Conservation (phyloP, 2,329 filamentous ascomycete genomes). For the Exophiala sideris region DNA sequence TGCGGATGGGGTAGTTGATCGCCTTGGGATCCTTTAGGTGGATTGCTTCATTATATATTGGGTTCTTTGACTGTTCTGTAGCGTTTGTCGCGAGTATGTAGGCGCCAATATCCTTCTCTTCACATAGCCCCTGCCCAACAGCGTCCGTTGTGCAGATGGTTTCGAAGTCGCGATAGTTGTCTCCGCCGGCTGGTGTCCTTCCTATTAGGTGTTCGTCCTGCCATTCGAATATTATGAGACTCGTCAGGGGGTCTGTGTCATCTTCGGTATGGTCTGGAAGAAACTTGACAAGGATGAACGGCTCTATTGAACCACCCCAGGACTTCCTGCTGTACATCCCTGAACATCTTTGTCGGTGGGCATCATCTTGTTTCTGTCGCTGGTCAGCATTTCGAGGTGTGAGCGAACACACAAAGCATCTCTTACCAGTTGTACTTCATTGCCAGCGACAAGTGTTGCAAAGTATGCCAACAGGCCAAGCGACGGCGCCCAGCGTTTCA, state of each 20-base stretch:
- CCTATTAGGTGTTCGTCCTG: slow-evolving; percentile 78
- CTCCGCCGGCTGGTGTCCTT: slow-evolving; percentile 55
- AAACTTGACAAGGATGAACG: slow-evolving; percentile 85
- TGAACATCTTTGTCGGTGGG: slow-evolving; percentile 77
- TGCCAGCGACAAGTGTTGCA: slow-evolving; percentile 35
- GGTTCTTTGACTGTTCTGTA: slow-evolving; percentile 64
- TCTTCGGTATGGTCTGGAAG: slow-evolving; percentile 52
- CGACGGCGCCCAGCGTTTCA: slow-evolving; percentile 26
- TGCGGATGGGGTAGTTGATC: slow-evolving; percentile 78
- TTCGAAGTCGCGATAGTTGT: slow-evolving; percentile 58
- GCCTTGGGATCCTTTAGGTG: slow-evolving; percentile 69
- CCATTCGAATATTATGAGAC: slow-evolving; percentile 92
- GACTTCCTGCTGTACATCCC: slow-evolving; percentile 91
- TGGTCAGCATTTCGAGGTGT: slow-evolving; percentile 9
- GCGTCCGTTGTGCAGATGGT: slow-evolving; percentile 74
- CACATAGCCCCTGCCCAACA: slow-evolving; percentile 69
- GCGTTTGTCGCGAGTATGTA: slow-evolving; percentile 80
- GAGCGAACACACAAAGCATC: slow-evolving; percentile 5
- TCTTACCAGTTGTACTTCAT: slow-evolving; percentile 46
- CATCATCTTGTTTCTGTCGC: slow-evolving; percentile 67
- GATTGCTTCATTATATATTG: slow-evolving; percentile 76
- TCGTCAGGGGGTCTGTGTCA: slow-evolving; percentile 70
- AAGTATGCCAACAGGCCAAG: slow-evolving; percentile 26
- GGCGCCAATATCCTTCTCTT: slow-evolving; percentile 71
- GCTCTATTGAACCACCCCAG: slow-evolving; percentile 85